phyloP scores from a whole-genome alignment of 2,329 filamentous ascomycete species.

The Claviceps humidiphila region DNA sequence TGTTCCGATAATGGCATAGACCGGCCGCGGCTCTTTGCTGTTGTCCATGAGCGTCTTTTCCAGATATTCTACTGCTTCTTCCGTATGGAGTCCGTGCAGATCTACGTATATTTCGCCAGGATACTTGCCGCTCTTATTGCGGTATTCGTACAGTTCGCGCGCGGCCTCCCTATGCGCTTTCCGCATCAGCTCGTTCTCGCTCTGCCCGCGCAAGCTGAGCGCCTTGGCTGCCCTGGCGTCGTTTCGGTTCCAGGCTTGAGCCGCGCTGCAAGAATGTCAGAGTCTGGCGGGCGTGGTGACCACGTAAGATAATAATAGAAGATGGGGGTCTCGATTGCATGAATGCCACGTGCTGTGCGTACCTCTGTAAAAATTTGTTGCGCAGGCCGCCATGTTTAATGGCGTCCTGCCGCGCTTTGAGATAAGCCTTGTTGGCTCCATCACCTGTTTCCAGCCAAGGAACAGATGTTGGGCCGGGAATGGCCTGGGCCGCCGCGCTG shows the following conservation, averaged over 20 bases:
- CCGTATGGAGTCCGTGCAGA: slow-evolving; percentile 93
- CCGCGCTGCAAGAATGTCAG: slow-evolving; percentile 46
- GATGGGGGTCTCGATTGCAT: too few relatives aligned
- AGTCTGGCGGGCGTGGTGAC: slow-evolving; percentile 1
- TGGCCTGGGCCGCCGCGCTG: slow-evolving; percentile 67
- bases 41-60: slow-evolving; percentile 81
- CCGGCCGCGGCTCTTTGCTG: slow-evolving; percentile 53
- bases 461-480: slow-evolving; percentile 78
- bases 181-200: slow-evolving; percentile 93
- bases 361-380: slow-evolving; percentile 96
- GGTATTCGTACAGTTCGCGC: slow-evolving; percentile 80
- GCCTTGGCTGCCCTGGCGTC: slow-evolving; percentile 94
- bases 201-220: slow-evolving; percentile 83
- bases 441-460: slow-evolving; percentile 94
- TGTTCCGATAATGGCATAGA: slow-evolving; percentile 94
- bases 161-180: slow-evolving; percentile 94
- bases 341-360: slow-evolving; percentile 5
- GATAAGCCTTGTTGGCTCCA: slow-evolving; percentile 80
- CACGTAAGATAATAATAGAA: background rate
- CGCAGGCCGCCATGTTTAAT: slow-evolving; percentile 93
- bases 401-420: slow-evolving; percentile 88
- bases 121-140: slow-evolving; percentile 54
- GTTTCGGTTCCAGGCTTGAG: slow-evolving; percentile 97
- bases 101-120: slow-evolving; percentile 76
- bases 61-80: slow-evolving; percentile 91